phyloP scores from a whole-genome alignment of 2,329 filamentous ascomycete species.

The Diaporthe caulivora region DNA sequence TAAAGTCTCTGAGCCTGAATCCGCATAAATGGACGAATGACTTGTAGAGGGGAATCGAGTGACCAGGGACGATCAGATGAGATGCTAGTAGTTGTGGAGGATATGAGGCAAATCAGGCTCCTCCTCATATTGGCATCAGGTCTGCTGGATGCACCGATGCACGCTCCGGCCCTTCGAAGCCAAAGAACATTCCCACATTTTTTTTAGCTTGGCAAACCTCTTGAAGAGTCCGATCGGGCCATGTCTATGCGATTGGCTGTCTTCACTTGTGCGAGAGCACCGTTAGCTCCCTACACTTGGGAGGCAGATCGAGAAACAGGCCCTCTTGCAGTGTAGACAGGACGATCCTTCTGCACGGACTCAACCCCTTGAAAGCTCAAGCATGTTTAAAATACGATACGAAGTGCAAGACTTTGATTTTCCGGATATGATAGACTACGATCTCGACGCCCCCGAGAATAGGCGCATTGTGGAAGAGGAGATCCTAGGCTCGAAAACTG shows the following conservation, averaged over 20 bases:
- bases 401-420: no score
- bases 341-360: no score
- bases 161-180: constrained; percentile 11
- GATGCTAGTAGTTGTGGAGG: constrained; percentile 8
- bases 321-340: no score
- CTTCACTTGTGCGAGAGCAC: neutral
- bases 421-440: no score
- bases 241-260: constrained; percentile 1
- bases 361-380: no score
- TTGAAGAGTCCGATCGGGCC: constrained; percentile 14
- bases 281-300: no score
- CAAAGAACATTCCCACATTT: constrained; percentile 11
- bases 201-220: constrained; percentile 6
- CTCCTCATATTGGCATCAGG: constrained; percentile 10
- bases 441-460: no score
- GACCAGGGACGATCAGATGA: constrained; percentile 3
- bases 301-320: no score
- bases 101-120: constrained; percentile 5
- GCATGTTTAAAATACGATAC: no score
- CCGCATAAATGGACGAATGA: constrained; percentile 11
- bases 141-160: neutral
- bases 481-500: no score
- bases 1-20: neutral
- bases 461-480: no score
- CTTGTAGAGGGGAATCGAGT: constrained; percentile 15